phyloP scores from a whole-genome alignment of 169 alveolate species.

The Cryptosporidium sp. region DNA sequence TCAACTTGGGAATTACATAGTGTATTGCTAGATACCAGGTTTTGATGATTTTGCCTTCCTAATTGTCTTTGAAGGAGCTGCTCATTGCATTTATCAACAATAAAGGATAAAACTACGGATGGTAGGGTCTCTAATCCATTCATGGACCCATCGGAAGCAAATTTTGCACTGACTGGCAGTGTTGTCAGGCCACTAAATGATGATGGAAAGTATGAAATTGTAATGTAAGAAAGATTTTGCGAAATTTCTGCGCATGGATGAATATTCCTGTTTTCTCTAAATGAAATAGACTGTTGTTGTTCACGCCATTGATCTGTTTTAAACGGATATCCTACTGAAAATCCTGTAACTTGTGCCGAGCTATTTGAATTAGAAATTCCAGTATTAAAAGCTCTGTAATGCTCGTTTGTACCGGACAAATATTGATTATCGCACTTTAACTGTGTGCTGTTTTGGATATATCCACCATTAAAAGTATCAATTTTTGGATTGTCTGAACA shows the following conservation, averaged over 20 bases:
- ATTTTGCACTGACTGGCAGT: constrained; percentile 62
- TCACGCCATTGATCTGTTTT: constrained; percentile 49
- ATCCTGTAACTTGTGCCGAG: constrained; percentile 18
- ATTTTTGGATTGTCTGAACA: constrained; percentile 1
- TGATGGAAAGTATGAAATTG: constrained; percentile 71
- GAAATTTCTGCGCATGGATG: constrained; percentile 8
- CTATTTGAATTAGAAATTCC: constrained; percentile 22
- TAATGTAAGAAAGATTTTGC: constrained; percentile 56
- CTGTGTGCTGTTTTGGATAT: constrained; percentile 32
- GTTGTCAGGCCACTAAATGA: constrained; percentile 66
- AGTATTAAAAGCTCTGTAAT: neutral
- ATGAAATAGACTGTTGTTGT: constrained; percentile 20
- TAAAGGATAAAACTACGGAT: constrained; percentile 68
- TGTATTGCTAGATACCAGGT: neutral
- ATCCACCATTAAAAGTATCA: constrained; percentile 24
- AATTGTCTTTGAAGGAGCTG: constrained; percentile 63
- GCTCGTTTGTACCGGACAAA: constrained; percentile 6
- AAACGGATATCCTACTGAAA: constrained; percentile 49
- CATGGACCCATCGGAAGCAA: constrained; percentile 71
- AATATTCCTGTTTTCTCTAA: constrained; percentile 17
- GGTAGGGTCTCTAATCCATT: constrained; percentile 73
- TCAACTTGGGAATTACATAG: constrained; percentile 37
- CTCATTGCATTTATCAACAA: constrained; percentile 66
- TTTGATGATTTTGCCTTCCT: constrained; percentile 24
- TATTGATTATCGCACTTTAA: constrained; percentile 49